Conservation (phyloP, 2,329 filamentous ascomycete species). For the Fusarium praegraminearum region DNA sequence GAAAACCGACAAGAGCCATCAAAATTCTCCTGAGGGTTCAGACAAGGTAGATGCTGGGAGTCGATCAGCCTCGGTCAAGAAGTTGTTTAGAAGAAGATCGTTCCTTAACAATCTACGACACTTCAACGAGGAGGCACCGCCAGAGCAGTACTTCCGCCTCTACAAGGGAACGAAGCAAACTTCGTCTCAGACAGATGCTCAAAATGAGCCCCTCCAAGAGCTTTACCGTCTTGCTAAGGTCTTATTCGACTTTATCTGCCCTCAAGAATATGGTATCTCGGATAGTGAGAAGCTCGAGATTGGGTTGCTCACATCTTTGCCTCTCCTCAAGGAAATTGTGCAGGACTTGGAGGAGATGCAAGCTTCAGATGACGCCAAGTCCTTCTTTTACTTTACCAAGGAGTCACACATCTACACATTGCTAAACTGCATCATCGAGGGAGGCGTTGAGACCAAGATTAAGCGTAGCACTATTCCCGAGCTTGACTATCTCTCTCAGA, state of each 20-base stretch:
- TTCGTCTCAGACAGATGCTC: slow-evolving; percentile 79
- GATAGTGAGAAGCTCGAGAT: slow-evolving; percentile 99
- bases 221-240: slow-evolving; percentile 95
- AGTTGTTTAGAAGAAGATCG: slow-evolving; percentile 70
- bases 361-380: slow-evolving; percentile 91
- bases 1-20: slow-evolving; percentile 50
- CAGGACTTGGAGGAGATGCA: slow-evolving; percentile 97
- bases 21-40: slow-evolving; percentile 50
- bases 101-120: slow-evolving; percentile 67
- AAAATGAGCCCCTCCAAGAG: slow-evolving; percentile 89
- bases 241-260: slow-evolving; percentile 97
- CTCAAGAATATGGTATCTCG: slow-evolving; percentile 97
- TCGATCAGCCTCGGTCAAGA: slow-evolving; percentile 53
- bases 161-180: slow-evolving; percentile 81
- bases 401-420: slow-evolving; percentile 99
- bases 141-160: slow-evolving; percentile 88
- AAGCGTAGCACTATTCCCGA: slow-evolving; percentile 94
- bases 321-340: slow-evolving; percentile 95
- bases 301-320: slow-evolving; percentile 91
- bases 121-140: slow-evolving; percentile 66
- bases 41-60: slow-evolving; percentile 57
- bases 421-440: slow-evolving; percentile 96
- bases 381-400: slow-evolving; percentile 99
- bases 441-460: slow-evolving; percentile 97
- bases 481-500: slow-evolving; percentile 96